Evolutionary conservation across 2,329 filamentous ascomycete species (phyloP), one percentile per base, ranked within the genome.

Genomic region (Lachnellula cervina): DNA sequence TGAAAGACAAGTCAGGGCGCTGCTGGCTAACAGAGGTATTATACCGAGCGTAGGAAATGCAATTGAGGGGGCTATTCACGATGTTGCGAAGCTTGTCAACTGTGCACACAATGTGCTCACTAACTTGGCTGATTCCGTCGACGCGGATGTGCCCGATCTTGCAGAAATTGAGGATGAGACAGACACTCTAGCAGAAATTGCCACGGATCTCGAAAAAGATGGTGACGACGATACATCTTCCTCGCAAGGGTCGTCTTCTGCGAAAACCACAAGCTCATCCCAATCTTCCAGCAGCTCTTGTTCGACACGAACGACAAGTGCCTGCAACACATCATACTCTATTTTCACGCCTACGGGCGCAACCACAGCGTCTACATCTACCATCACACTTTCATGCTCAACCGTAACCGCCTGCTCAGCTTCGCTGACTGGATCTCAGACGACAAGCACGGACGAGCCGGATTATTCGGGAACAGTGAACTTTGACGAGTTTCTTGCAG

Each of bases 1-100:
- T 13, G 57, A 57, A 21, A 52, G 34, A 55, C 47, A 57, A 25
- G 37, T 57, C 4, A 54, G 54, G 48, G 48, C 37, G 13, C 21
- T 52, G n/a, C 47, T 57, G n/a, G 32, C 21, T 14, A 35, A 59
- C 44, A 51, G 57, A 34, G 45, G 49, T 35, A 35, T 57, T 19
- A 35, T 59, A 47, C 38, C 37, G n/a, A 28, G 46, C 23, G n/a
- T 55, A 11, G 52, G 45, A 16, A 32, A 17, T 23, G 51, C 35
- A 2, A 51, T 59, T 16, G 38, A 14, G 2, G 47, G 38, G 37
- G 43, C 48, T 21, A 38, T 55, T 40, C 16, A 45, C 8, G 51
- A 59, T 47, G 54, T 55, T 21, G 54, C 49, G n/a, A 51, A 46
- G n/a, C 47, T 59, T 25, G 16, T 59, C 5, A 59, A 17, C 38